These are phyloP conservation scores for Fragosphaeria purpurea DNA, from an alignment of 2,329 filamentous ascomycete genomes.

Conservation along the genomic window DNA sequence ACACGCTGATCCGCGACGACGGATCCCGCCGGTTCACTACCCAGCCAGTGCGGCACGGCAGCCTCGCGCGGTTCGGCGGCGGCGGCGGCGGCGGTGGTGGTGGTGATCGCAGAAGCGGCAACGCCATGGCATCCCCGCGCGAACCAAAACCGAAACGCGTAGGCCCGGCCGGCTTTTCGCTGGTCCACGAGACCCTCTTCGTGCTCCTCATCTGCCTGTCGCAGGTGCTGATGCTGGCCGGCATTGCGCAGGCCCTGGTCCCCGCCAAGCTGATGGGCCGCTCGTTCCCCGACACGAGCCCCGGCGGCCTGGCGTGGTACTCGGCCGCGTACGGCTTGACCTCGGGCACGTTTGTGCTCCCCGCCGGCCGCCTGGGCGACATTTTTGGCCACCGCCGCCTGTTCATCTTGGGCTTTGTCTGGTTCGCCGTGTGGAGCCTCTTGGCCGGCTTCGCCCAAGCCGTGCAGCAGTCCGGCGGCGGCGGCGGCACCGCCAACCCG, in stretches of 20 bases:
- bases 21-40: constrained; percentile 6
- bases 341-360: constrained; percentile 47
- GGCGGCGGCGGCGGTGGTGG: background rate
- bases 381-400: constrained; percentile 47
- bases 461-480: constrained; percentile 9
- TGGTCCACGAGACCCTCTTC: constrained; percentile 24
- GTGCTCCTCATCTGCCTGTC: constrained; percentile 29
- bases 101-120: background rate
- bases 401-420: constrained; percentile 42
- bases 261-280: constrained; percentile 37
- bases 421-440: constrained; percentile 44
- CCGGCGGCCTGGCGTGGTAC: constrained; percentile 43
- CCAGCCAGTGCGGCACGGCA: background rate
- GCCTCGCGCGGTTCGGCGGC: background rate
- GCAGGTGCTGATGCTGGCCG: constrained; percentile 36
- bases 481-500: background rate
- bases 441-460: constrained; percentile 31
- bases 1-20: constrained; percentile 10
- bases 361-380: constrained; percentile 46
- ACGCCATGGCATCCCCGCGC: background rate
- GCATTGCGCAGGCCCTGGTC: constrained; percentile 37
- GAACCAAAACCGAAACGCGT: background rate
- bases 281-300: constrained; percentile 32
- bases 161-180: constrained; percentile 15
- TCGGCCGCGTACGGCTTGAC: constrained; percentile 47